Percentiles rank a stretch among this genome's conserved stretches.
phyloP scores from a whole-genome alignment of 345 rosid species.

The Hibiscus trionum region DNA sequence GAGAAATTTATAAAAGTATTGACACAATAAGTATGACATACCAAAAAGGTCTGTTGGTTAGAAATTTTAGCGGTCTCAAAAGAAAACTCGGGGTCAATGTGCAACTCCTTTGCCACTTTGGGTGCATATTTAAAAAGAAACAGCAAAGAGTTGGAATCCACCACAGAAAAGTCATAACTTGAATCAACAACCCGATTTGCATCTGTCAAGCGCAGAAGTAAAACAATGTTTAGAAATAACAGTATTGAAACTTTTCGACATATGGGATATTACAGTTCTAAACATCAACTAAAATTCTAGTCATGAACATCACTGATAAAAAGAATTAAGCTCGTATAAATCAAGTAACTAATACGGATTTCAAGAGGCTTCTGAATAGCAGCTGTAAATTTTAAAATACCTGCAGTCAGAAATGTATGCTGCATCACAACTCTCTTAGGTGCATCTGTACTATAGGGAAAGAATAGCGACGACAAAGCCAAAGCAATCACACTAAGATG shows the following conservation, averaged over 20 bases:
- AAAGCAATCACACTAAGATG: slow-evolving; percentile 60
- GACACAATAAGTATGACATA: slow-evolving; percentile 22
- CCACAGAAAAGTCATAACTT: slow-evolving; percentile 62
- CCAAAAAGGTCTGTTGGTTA: slow-evolving; percentile 56
- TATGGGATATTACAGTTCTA: neutral
- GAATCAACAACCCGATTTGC: slow-evolving; percentile 49
- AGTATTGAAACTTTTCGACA: neutral
- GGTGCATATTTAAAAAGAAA: slow-evolving; percentile 73
- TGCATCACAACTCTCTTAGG: slow-evolving; percentile 90
- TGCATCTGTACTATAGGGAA: slow-evolving; percentile 82
- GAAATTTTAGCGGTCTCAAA: slow-evolving; percentile 40
- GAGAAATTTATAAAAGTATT: neutral
- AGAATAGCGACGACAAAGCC: slow-evolving; percentile 83
- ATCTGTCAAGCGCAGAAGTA: slow-evolving; percentile 40
- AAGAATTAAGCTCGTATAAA: neutral
- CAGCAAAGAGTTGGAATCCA: slow-evolving; percentile 72
- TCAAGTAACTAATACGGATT: neutral
- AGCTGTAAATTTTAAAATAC: slow-evolving; percentile 30
- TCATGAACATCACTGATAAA: neutral
- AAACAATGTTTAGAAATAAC: neutral
- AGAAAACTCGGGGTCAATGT: slow-evolving; percentile 43
- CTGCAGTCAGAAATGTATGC: slow-evolving; percentile 61
- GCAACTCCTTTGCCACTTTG: slow-evolving; percentile 54
- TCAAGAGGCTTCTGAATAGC: slow-evolving; percentile 4
- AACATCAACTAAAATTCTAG: neutral